Conservation (phyloP, 208 protist species). For the Trypanosoma boissoni region DNA sequence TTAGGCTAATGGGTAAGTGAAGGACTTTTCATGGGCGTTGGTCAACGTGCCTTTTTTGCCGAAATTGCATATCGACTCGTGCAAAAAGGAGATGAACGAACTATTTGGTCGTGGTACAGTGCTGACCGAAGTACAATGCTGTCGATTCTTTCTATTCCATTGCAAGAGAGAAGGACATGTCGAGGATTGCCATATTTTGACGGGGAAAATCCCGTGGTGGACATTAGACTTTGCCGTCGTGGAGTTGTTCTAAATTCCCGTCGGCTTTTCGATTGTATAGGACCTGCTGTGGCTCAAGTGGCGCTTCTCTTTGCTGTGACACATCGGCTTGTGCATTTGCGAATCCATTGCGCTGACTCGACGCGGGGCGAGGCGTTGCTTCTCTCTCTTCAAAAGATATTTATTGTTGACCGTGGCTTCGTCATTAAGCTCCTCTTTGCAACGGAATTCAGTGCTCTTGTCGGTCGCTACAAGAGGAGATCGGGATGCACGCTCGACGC, state of each 20-base stretch:
- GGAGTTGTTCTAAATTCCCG: slow-evolving; percentile 5
- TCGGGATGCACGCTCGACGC: slow-evolving; percentile 3
- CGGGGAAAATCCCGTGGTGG: not conserved
- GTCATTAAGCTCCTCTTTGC: slow-evolving; percentile 9
- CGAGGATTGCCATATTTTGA: slow-evolving; percentile 3
- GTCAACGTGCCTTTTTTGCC: slow-evolving; percentile 1
- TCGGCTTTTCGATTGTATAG: not conserved
- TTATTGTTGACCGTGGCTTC: not conserved
- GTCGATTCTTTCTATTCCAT: slow-evolving; percentile 2
- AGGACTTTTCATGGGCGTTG: not conserved
- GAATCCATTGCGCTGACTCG: not conserved
- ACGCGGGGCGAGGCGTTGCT: slow-evolving; percentile 2
- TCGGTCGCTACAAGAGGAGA: slow-evolving; percentile 4
- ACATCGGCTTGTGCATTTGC: not conserved
- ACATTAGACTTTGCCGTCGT: not conserved
- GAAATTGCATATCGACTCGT: slow-evolving; percentile 11
- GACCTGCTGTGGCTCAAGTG: slow-evolving; percentile 1
- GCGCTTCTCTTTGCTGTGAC: not conserved
- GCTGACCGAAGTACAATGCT: slow-evolving; percentile 10
- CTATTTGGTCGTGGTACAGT: slow-evolving; percentile 14
- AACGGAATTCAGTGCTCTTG: slow-evolving; percentile 2
- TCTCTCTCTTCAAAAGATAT: slow-evolving; percentile 1
- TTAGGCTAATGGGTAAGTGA: too few species aligned
- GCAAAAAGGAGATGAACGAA: not conserved
- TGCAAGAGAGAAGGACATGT: not conserved